Conservation (phyloP, 179 eudicot species). For the Sideroxylon spinosum region DNA sequence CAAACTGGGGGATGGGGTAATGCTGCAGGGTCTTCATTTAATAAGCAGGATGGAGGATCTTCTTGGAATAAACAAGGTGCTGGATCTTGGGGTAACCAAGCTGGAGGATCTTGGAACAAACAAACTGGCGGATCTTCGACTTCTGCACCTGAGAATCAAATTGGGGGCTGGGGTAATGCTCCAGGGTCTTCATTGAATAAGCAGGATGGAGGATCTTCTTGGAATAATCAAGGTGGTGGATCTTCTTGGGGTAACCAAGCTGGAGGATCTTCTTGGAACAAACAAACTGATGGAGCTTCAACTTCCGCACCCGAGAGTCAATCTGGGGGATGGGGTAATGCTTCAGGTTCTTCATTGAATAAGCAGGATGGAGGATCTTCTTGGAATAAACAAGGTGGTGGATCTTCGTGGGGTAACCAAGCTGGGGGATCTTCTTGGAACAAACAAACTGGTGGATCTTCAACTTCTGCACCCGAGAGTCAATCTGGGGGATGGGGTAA, state of each 20-base stretch:
- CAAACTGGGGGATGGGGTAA: no score
- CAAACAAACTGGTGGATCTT: not conserved
- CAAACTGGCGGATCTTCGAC: not conserved
- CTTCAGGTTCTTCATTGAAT: not conserved
- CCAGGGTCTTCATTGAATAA: not conserved
- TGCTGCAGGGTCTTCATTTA: no score
- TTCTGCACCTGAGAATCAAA: not conserved
- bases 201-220: no score
- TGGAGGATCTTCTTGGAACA: not conserved
- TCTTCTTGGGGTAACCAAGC: not conserved
- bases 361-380: not conserved
- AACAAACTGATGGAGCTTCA: not conserved
- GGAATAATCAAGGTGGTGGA: no score
- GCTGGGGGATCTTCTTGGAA: not conserved
- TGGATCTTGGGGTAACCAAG: not conserved
- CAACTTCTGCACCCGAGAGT: no score
- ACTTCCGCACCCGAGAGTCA: not conserved
- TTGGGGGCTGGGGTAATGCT: slow-evolving; percentile 12
- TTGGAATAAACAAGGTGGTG: not conserved
- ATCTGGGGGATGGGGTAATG: slow-evolving; percentile 14
- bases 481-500: no score
- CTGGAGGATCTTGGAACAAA: not conserved
- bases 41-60: no score
- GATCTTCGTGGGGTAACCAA: not conserved
- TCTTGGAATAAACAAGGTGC: no score